These are phyloP conservation scores for Globisporangium nodosum DNA, from an alignment of 352 stramenopile species.

Conservation along the genomic window DNA sequence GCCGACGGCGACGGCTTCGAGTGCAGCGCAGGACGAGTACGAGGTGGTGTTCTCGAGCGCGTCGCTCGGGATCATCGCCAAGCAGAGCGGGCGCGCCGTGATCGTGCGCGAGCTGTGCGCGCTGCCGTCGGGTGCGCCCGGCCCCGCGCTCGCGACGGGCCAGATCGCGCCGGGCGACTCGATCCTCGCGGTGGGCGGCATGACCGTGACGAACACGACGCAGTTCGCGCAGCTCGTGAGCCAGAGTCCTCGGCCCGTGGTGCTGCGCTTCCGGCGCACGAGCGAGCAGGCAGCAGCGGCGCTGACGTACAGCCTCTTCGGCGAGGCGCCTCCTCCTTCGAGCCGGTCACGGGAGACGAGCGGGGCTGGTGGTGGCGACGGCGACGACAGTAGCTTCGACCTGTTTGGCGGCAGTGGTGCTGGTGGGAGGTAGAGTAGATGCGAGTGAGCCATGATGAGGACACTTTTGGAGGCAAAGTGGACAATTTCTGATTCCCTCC, in stretches of 20 bases:
- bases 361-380: background rate
- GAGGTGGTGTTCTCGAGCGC: constrained; percentile 60
- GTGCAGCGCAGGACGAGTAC: constrained; percentile 42
- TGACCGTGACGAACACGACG: constrained; percentile 52
- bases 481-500: no score
- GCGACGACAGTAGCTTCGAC: constrained; percentile 1
- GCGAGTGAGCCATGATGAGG: no score
- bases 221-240: constrained; percentile 74
- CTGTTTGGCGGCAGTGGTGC: background rate
- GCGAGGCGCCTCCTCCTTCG: constrained; percentile 21
- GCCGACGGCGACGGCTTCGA: constrained; percentile 2
- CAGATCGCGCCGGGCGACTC: constrained; percentile 54
- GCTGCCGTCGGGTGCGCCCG: constrained; percentile 37
- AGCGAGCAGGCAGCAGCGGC: constrained; percentile 19
- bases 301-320: constrained; percentile 66
- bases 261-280: constrained; percentile 59
- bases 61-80: constrained; percentile 64
- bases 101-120: constrained; percentile 63
- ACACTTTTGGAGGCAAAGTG: no score
- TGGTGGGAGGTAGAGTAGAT: no score
- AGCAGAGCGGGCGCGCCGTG: constrained; percentile 52
- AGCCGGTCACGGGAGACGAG: background rate
- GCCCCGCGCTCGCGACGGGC: constrained; percentile 40
- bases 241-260: constrained; percentile 45
- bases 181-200: constrained; percentile 69